Conservation (phyloP, 148 eudicot genomes). For the Fagopyrum esculentum region DNA sequence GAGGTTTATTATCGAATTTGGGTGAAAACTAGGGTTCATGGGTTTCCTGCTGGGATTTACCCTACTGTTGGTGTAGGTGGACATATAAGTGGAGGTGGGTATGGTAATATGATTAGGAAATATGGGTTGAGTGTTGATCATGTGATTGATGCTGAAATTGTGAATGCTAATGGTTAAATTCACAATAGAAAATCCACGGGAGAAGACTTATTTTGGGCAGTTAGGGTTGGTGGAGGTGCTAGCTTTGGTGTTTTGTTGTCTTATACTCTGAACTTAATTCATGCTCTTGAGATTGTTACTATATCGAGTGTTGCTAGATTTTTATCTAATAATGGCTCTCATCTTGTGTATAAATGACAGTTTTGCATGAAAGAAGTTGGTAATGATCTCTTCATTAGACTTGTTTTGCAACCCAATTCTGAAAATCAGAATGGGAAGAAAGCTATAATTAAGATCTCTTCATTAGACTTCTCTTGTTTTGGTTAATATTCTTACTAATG, state of each 20-base stretch:
- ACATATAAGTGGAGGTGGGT: constrained; percentile 56
- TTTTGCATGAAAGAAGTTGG: constrained; percentile 23
- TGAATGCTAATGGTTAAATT: constrained; percentile 33
- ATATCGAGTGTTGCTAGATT: constrained; percentile 31
- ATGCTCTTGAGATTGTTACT: constrained; percentile 39
- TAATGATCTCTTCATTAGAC: constrained; percentile 26
- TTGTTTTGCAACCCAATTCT: constrained; percentile 19
- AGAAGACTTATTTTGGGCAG: constrained; percentile 40
- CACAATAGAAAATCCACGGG: constrained; percentile 40
- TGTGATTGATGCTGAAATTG: constrained; percentile 36
- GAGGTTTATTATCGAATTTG: constrained; percentile 36
- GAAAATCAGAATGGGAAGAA: background rate
- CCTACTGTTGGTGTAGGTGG: constrained; percentile 50
- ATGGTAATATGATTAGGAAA: constrained; percentile 39
- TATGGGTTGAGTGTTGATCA: constrained; percentile 34
- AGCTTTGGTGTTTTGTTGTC: constrained; percentile 42
- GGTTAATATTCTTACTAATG: no score
- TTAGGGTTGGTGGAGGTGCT: constrained; percentile 48
- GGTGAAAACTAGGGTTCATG: constrained; percentile 28
- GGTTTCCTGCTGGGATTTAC: constrained; percentile 48
- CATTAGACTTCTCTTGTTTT: no score
- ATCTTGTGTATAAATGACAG: constrained; percentile 42
- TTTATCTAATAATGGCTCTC: constrained; percentile 21
- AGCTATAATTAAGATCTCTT: constrained; percentile 14
- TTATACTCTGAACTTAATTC: constrained; percentile 28